These are phyloP conservation scores for Kluyveromyces starmeri DNA, from an alignment of 805 yeast genomes.

Conservation along the genomic window DNA sequence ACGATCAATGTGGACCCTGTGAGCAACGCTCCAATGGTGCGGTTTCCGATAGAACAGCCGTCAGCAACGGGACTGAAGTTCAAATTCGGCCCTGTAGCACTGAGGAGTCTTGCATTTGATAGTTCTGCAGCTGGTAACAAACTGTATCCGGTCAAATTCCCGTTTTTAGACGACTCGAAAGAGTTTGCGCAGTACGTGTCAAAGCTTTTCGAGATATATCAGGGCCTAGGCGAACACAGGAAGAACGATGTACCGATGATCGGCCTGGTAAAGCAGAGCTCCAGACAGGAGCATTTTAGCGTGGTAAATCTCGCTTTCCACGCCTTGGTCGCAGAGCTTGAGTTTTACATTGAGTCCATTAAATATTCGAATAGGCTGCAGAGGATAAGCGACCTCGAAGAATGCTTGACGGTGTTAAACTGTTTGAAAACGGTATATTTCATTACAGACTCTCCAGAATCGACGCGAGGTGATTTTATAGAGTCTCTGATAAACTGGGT, in stretches of 20 bases:
- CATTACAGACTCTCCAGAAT: slow-evolving; percentile 13
- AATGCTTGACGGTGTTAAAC: slow-evolving; percentile 44
- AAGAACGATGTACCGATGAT: slow-evolving; percentile 34
- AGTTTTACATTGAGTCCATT: slow-evolving; percentile 25
- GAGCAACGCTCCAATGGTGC: slow-evolving; percentile 16
- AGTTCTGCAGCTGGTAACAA: slow-evolving; percentile 35
- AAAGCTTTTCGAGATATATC: slow-evolving; percentile 43
- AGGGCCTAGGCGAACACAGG: slow-evolving; percentile 38
- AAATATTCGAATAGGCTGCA: slow-evolving; percentile 25
- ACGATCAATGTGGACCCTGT: slow-evolving; percentile 15
- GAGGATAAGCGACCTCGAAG: slow-evolving; percentile 34
- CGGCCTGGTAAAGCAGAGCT: slow-evolving; percentile 31
- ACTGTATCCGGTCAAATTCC: slow-evolving; percentile 33
- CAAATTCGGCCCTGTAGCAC: slow-evolving; percentile 38
- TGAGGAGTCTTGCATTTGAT: slow-evolving; percentile 34
- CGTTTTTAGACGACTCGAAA: slow-evolving; percentile 34
- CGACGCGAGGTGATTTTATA: slow-evolving; percentile 22
- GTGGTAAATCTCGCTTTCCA: slow-evolving; percentile 31
- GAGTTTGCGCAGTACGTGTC: slow-evolving; percentile 41
- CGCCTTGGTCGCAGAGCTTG: slow-evolving; percentile 29
- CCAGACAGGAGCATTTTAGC: slow-evolving; percentile 29
- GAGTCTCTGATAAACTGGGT: slow-evolving; percentile 50
- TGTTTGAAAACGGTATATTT: slow-evolving; percentile 45
- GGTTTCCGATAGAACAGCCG: slow-evolving; percentile 6
- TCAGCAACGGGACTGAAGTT: slow-evolving; percentile 33